Evolutionary conservation across 2,329 filamentous ascomycete species (phyloP), one percentile per base, ranked within the genome.

Genomic region (Aspergillus jensenii): DNA sequence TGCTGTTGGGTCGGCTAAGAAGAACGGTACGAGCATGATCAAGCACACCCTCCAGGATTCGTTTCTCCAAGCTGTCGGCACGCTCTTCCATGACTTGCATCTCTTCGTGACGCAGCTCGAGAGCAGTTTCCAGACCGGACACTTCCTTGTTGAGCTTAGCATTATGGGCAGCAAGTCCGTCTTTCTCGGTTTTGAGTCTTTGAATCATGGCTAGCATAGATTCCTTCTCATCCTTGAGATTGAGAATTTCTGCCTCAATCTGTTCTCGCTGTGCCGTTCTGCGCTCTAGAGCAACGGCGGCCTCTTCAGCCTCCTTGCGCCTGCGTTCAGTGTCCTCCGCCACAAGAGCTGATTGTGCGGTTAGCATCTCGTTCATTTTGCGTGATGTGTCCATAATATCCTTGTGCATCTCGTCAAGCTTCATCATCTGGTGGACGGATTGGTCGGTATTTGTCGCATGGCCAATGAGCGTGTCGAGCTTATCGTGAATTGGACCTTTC

Each of bases 11-110:
- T 81, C 79, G 73, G 44, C 95, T 90, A 58, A 98, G 84, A n/a
- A 97, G 82, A 25, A 93, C 87, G 6, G 71, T 74, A 47, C 93
- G 89, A 19, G 93, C 97, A 72, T 98, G 93, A 67, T 98, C 93
- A 78, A 99, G 96, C 62, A 98, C 91, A 25, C 93, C 93, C 64
- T 98, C 93, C 33, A 99, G 79, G 65, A 99, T 96, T 25, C 95
- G 88, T 52, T 93, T 90, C 77, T 99, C 95, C 23, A 99, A 82
- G 3, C 87, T 85, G 72, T 97, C 92, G 3, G 93, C 95, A 61
- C 93, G 90, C 11, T 84, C 81, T 72, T 98, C 93, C 90, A 99
- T 97, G 25, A 90, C 84, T 46, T 91, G 87, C 59, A 99, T 85
- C 76, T 98, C 95, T 65, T 98, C 93, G 45, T 91, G 89, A 55